phyloP scores from a whole-genome alignment of 345 rosid species.

The Sonneratia alba region DNA sequence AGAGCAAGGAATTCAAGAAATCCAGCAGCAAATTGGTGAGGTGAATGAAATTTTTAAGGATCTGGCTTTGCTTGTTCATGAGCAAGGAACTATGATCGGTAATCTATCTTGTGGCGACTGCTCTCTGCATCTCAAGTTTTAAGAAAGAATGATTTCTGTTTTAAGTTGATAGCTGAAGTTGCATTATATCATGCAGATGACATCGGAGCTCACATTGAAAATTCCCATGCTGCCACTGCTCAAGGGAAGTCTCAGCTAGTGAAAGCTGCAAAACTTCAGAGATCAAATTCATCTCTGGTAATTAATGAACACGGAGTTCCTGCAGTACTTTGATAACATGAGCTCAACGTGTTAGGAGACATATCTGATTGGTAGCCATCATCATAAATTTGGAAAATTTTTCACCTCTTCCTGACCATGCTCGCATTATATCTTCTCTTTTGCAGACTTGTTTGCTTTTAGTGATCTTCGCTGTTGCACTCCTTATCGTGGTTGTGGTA shows the following conservation, averaged over 20 bases:
- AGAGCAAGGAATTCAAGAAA: slow-evolving; percentile 15
- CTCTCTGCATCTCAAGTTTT: not conserved
- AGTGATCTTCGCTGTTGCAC: slow-evolving; percentile 76
- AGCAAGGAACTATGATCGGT: slow-evolving; percentile 16
- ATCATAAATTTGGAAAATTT: too few relatives aligned
- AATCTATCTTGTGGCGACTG: not conserved
- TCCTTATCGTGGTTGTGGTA: slow-evolving; percentile 68
- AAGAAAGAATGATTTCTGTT: not conserved
- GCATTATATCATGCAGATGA: slow-evolving; percentile 50
- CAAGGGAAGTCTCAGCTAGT: slow-evolving; percentile 70
- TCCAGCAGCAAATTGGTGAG: slow-evolving; percentile 16
- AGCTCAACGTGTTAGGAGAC: too few relatives aligned
- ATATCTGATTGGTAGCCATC: too few relatives aligned
- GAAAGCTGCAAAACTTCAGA: slow-evolving; percentile 72
- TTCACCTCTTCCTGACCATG: too few relatives aligned
- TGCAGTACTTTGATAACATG: too few relatives aligned
- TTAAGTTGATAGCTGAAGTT: not conserved
- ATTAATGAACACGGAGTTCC: not conserved
- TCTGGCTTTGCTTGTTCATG: slow-evolving; percentile 15
- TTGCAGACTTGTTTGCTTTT: slow-evolving; percentile 73
- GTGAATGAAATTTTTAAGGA: slow-evolving; percentile 17
- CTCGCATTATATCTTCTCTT: not conserved
- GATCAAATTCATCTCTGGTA: slow-evolving; percentile 91
- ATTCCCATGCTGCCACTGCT: slow-evolving; percentile 55
- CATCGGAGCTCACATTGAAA: slow-evolving; percentile 65